Evolutionary conservation across 805 yeast genomes (phyloP), one percentile per base, ranked within the genome.

Genomic region (Millerozyma miso): DNA sequence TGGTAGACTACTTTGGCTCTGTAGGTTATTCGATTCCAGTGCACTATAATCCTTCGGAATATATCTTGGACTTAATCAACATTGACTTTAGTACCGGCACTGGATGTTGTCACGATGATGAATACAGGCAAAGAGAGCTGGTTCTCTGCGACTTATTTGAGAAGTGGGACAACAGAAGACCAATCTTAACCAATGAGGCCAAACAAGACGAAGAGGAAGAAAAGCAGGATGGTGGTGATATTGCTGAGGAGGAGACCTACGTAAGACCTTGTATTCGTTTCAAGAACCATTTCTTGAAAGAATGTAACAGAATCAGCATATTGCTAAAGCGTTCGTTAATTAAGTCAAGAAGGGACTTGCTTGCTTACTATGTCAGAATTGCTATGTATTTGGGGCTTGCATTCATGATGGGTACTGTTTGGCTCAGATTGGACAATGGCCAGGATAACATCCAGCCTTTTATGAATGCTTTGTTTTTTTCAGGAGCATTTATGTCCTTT

Each of bases 401-500:
- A 7, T 49, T 68, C 15, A 43, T 68, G 51, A 67, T 68, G 73
- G 73, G 73, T 7, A 67, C 73, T 4, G 56, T 54, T 3, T 45
- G 56, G 54, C 36, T 52, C 38, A 37, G 57, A 50, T 54, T 68
- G 8, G 59, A 53, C 16, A 54, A 53, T n/a, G 59, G 54, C 19
- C 62, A 59, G 34, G 56, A 55, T 2, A 49, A 60, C 40, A 59
- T 61, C 41, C 67, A 62, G 37, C 68, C 69, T 3, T 60, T 63
- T 10, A 62, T 58, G 38, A 58, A 57, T 39, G 71, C 69, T 13
- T 60, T 68, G 33, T 68, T 68, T 54, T 68, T 67, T 49, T 62
- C 67, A 14, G 71, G 71, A n/a, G 73, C 73, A 7, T 68, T 68
- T 50, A 67, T 67, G 71, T 65, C 70, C n/a, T 67, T 67, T 45